Evolutionary conservation across 306 rosid genomes (phyloP), one percentile per base, ranked within the genome.

Genomic region (Sicyos edulis): DNA sequence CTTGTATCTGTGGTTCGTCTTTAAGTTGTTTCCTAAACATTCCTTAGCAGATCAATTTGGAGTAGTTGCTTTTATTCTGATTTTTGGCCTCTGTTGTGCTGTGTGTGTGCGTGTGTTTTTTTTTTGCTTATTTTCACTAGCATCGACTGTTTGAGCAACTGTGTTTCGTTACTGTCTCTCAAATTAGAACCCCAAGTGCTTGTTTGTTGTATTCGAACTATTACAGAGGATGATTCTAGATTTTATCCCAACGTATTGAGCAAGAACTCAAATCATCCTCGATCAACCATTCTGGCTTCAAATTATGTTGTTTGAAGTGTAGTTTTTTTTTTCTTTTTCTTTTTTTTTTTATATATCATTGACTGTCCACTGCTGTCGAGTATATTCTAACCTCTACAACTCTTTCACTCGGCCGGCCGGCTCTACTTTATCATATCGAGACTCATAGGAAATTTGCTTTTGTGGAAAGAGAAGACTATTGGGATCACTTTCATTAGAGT

Each of bases 141-240:
- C 67, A 26, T 9, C 50, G 4, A 40, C 22, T 64, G 20, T 64
- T 8, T 34, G 26, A n/a, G 26, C n/a, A 32, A 6, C 29, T 42
- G 69, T 16, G 5, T 64, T 40, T 64, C 19, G 49, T 34, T 34
- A 37, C 37, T 63, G n/a, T 8, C 15, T 40, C 52, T 64, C 52
- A 42, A 65, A 66, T 66, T 34, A 37, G 22, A 37, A 3, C 20
- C 71, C 20, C 32, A 66, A 54, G 71, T 44, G 53, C n/a, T 44
- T 44, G 26, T 42, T 17, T 17, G 26, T 42, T 44, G 71, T 37
- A 64, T 64, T 17, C 10, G 32, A 64, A 64, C 29, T 37, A 63
- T 40, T 4, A 0, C 10, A 9, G 16, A 37, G 2, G 53, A 17
- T 64, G 10, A 29, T 17, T 40, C 11, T 5, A 62, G 26, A 65